Percentiles rank a stretch among this genome's conserved stretches.
Evolutionary conservation across 2,329 filamentous ascomycete genomes (phyloP).

Genomic region (Xylaria hypoxylon): DNA sequence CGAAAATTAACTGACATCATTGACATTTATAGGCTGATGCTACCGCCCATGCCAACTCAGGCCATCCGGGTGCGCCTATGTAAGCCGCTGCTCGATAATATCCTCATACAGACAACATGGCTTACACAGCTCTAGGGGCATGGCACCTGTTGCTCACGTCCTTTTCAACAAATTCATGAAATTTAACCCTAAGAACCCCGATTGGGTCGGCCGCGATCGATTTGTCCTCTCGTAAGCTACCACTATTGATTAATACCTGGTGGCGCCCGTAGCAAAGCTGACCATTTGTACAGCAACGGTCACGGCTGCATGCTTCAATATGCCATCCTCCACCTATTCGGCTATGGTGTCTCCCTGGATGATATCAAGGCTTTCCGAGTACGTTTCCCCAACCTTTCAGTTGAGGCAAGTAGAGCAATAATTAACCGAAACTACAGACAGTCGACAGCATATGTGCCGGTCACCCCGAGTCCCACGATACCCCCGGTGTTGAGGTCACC

Average conservation of each 20-base stretch:
- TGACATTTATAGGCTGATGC: constrained; percentile 85
- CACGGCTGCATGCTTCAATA: constrained; percentile 99
- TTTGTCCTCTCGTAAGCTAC: constrained; percentile 96
- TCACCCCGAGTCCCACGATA: constrained; percentile 96
- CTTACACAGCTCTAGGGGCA: constrained; percentile 63
- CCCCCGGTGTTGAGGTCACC: constrained; percentile 96
- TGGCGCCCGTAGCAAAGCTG: constrained; percentile 4
- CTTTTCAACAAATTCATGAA: constrained; percentile 99
- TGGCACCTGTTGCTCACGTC: constrained; percentile 96
- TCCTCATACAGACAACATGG: constrained; percentile 19
- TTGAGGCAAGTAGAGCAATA: neutral
- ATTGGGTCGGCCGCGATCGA: constrained; percentile 96
- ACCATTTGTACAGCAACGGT: constrained; percentile 76
- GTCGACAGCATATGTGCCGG: constrained; percentile 85
- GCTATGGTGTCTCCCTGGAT: constrained; percentile 86
- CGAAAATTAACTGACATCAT: constrained; percentile 38
- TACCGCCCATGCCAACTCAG: constrained; percentile 93
- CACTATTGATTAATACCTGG: neutral
- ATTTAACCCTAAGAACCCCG: constrained; percentile 99
- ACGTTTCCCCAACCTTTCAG: constrained; percentile 54
- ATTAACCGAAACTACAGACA: constrained; percentile 51
- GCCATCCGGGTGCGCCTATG: constrained; percentile 99
- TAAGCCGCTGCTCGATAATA: constrained; percentile 54
- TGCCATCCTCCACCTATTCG: constrained; percentile 95
- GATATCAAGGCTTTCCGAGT: constrained; percentile 98